Percentiles rank a stretch among this genome's conserved stretches.
Conservation (phyloP, 192 early-diverging fungal genomes). For the Podila epigama region DNA sequence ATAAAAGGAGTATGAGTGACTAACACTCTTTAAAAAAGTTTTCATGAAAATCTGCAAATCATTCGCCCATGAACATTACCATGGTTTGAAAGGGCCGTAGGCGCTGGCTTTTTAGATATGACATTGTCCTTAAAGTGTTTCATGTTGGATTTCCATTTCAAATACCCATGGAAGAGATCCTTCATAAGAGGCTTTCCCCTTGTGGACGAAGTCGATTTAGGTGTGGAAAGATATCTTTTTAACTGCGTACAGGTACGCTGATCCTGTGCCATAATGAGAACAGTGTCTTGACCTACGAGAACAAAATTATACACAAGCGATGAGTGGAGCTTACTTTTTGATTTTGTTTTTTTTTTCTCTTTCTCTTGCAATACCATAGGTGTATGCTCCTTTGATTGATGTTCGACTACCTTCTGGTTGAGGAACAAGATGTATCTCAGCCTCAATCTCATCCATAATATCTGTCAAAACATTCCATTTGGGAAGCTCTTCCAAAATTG, state of each 20-base stretch:
- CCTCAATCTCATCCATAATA: constrained; percentile 83
- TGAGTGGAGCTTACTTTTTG: too few relatives aligned
- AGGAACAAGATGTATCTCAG: constrained; percentile 54
- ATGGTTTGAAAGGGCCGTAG: not conserved
- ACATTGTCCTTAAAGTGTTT: constrained; percentile 52
- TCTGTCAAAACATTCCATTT: constrained; percentile 83
- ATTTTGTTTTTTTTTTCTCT: too few relatives aligned
- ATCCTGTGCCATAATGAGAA: constrained; percentile 79
- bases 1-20: too few relatives aligned
- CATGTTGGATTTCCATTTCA: constrained; percentile 76
- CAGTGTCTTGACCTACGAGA: constrained; percentile 38
- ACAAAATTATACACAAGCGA: too few relatives aligned
- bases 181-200: constrained; percentile 46
- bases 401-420: constrained; percentile 16
- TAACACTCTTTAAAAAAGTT: too few relatives aligned
- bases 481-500: constrained; percentile 89
- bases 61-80: too few relatives aligned
- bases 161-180: constrained; percentile 70
- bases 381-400: too few relatives aligned
- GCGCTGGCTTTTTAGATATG: constrained; percentile 7
- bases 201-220: constrained; percentile 11
- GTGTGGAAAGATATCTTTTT: constrained; percentile 58
- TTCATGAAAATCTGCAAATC: too few relatives aligned
- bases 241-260: constrained; percentile 71
- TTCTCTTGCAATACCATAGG: too few relatives aligned